phyloP scores from a whole-genome alignment of 2,329 filamentous ascomycete species.

The Helicocarpus griseus region DNA sequence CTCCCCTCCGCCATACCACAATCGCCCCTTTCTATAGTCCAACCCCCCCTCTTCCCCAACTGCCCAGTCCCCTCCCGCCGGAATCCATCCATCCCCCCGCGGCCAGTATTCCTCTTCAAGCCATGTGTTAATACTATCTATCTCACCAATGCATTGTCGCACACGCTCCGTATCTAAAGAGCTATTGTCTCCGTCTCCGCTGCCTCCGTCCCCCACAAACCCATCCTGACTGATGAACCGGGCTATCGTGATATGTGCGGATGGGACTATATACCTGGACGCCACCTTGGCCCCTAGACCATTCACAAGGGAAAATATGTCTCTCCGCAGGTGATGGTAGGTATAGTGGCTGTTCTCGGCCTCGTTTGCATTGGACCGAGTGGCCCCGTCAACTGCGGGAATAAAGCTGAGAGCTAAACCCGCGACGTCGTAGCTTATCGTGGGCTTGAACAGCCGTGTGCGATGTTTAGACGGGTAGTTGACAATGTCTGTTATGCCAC shows the following conservation, averaged over 20 bases:
- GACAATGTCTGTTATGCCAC: constrained; percentile 48
- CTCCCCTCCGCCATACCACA: constrained; percentile 84
- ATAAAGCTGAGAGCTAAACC: constrained; percentile 82
- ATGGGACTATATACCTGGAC: constrained; percentile 79
- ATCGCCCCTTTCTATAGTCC: constrained; percentile 60
- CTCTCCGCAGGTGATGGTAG: constrained; percentile 81
- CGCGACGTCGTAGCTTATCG: constrained; percentile 73
- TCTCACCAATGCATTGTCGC: constrained; percentile 53
- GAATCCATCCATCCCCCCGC: constrained; percentile 30
- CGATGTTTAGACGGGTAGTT: constrained; percentile 59
- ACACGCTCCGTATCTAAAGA: constrained; percentile 45
- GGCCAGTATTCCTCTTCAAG: constrained; percentile 64
- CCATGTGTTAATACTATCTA: constrained; percentile 71
- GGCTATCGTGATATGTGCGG: constrained; percentile 79
- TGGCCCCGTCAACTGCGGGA: constrained; percentile 51
- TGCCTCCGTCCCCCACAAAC: constrained; percentile 30
- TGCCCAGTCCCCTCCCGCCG: constrained; percentile 61
- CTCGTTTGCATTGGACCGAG: background rate
- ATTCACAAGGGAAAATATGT: constrained; percentile 57
- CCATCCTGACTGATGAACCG: constrained; percentile 65
- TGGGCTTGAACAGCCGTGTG: constrained; percentile 68
- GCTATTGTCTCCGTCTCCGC: constrained; percentile 16
- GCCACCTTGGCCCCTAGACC: constrained; percentile 58
- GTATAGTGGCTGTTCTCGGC: constrained; percentile 58
- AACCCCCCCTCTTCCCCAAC: constrained; percentile 80